Conservation (phyloP, 306 rosid genomes). For the Luffa acutangula region DNA sequence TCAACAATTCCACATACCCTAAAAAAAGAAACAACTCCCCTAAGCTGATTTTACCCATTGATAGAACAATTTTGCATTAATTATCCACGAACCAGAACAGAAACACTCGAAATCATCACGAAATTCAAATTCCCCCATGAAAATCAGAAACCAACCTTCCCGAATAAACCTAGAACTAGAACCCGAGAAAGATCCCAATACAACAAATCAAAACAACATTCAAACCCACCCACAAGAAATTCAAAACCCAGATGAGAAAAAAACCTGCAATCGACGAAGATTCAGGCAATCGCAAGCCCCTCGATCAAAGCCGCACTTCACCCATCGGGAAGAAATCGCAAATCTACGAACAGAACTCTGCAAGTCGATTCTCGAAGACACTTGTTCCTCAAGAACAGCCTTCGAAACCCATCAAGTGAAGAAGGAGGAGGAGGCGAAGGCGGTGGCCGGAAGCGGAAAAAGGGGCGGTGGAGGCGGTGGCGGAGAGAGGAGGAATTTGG, state of each 20-base stretch:
- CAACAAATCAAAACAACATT: not conserved
- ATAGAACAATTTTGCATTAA: not conserved
- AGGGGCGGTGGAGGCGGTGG: not conserved
- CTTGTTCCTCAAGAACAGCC: not conserved
- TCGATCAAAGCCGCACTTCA: not conserved
- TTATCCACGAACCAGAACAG: not conserved
- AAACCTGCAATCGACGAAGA: not conserved
- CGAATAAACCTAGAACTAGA: not conserved
- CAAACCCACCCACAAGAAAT: not conserved
- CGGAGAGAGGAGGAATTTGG: not conserved
- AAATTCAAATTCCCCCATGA: not conserved
- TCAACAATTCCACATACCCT: not conserved
- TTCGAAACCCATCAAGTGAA: not conserved
- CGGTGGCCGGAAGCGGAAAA: not conserved
- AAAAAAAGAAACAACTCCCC: not conserved
- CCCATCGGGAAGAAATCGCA: not conserved
- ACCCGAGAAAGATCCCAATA: not conserved
- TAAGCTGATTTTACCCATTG: not conserved
- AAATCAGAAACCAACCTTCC: not conserved
- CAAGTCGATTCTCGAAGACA: not conserved
- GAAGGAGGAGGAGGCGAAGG: not conserved
- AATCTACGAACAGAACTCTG: not conserved
- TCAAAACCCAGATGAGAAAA: not conserved
- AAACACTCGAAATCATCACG: not conserved
- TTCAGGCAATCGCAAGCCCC: not conserved